Conservation (phyloP, 2,329 filamentous ascomycete species). For the Hymenoscyphus repandus region DNA sequence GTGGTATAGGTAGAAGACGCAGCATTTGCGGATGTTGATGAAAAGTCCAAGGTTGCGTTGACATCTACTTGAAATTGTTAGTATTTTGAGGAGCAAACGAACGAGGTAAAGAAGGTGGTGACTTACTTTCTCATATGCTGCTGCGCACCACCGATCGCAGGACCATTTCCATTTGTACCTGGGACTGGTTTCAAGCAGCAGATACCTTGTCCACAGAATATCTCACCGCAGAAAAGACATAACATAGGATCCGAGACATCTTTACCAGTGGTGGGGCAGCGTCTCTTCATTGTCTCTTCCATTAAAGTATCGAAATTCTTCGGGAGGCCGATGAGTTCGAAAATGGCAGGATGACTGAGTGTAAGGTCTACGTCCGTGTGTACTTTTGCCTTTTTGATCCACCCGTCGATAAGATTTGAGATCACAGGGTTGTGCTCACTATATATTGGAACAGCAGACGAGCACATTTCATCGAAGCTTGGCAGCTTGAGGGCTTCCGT, state of each 20-base stretch:
- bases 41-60: constrained; percentile 88
- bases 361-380: background rate
- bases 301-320: constrained; percentile 89
- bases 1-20: constrained; percentile 79
- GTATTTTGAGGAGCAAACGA: background rate
- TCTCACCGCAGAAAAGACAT: constrained; percentile 92
- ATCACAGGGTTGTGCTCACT: constrained; percentile 30
- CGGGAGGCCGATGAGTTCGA: constrained; percentile 87
- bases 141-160: constrained; percentile 73
- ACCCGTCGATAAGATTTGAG: constrained; percentile 52
- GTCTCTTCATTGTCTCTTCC: constrained; percentile 78
- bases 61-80: constrained; percentile 51
- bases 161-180: constrained; percentile 32
- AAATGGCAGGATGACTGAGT: constrained; percentile 80
- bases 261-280: constrained; percentile 85
- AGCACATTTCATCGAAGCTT: constrained; percentile 69
- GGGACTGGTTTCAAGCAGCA: constrained; percentile 69
- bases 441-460: constrained; percentile 24
- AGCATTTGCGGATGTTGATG: constrained; percentile 95
- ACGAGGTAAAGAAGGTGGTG: background rate
- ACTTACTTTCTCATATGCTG: constrained; percentile 83
- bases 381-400: constrained; percentile 46
- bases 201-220: constrained; percentile 90
- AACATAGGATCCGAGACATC: constrained; percentile 87
- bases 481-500: constrained; percentile 72